phyloP scores from a whole-genome alignment of 768 basidiomycete genomes.

The Phlebiopsis gigantea region DNA sequence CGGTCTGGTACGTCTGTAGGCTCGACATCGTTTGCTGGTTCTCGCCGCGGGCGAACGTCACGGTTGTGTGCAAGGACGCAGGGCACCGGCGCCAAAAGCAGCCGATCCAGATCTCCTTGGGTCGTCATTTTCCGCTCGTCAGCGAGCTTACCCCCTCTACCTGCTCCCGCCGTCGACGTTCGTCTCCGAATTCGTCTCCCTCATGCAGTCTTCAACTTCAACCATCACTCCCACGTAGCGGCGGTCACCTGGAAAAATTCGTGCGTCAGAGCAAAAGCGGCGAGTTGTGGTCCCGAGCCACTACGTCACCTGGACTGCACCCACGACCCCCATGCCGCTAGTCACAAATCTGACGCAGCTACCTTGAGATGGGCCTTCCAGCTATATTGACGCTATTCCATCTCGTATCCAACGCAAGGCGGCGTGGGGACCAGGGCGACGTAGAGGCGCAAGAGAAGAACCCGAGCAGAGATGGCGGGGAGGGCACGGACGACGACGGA shows the following conservation, averaged over 20 bases:
- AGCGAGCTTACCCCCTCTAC: neutral
- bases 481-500: conserved; percentile 1
- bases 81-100: neutral
- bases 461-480: neutral
- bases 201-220: neutral
- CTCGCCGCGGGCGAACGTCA: neutral
- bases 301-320: conserved; percentile 2
- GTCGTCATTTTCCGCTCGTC: neutral
- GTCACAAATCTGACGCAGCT: neutral
- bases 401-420: neutral
- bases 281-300: neutral
- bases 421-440: neutral
- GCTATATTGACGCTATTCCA: conserved; percentile 5
- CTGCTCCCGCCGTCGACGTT: neutral
- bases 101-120: neutral
- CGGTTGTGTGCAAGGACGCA: neutral
- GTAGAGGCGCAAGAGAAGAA: conserved; percentile 8
- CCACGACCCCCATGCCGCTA: conserved; percentile 1
- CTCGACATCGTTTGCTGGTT: conserved; percentile 16
- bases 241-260: neutral
- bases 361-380: conserved; percentile 10
- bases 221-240: neutral
- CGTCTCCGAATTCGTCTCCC: neutral
- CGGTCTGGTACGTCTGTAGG: conserved; percentile 49
- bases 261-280: neutral